Base-by-base conservation (phyloP, 805 yeast genomes). In the Saccharomycopsis sp. region DNA sequence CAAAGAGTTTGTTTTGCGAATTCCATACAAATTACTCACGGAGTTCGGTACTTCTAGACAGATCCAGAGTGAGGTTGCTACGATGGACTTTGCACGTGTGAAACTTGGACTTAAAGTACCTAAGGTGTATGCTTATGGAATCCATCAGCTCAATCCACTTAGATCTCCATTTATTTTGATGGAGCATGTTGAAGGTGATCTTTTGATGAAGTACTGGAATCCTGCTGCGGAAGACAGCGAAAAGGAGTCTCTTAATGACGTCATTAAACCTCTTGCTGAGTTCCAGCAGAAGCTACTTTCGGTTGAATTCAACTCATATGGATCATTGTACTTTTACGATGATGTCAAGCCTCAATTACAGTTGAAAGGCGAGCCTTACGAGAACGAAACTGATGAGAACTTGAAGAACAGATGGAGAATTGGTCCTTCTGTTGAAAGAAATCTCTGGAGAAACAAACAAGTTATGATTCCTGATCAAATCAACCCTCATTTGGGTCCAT, bases 31-130 rank as follows among this genome's bases (percentile, higher is more conserved):
- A 56, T 73, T 85, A 60, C 87, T 86, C 55, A 78, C 90, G 20
- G 88, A 86, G 58, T 77, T 77, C 56, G 79, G 85, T 35, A 83
- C 83, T 58, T 78, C 82, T 53, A 78, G 86, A 61, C 85, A 89
- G 65, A 77, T 93, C 67, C 84, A 87, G 69, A 83, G 91, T 69
- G 99, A 93, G 72, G 97, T 85, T 56, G 99, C 99, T 20, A 93
- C 98, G 0, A 76, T 89, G 77, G 98, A 93, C 72, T 94, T 88
- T 70, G 77, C 86, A 57, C 70, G 76, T 41, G 71, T 80, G 63
- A 89, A 89, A 68, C 72, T 88, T 57, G 83, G 83, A 0, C 70
- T 87, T 54, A 78, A 80, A 23, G 88, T 88, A 51, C 97, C 97
- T 49, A 83, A 81, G 65, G 87, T 89, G 12, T 73, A 83, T 57